These are phyloP conservation scores for Mikania micrantha DNA, from an alignment of 129 eudicot species.

Conservation along the genomic window DNA sequence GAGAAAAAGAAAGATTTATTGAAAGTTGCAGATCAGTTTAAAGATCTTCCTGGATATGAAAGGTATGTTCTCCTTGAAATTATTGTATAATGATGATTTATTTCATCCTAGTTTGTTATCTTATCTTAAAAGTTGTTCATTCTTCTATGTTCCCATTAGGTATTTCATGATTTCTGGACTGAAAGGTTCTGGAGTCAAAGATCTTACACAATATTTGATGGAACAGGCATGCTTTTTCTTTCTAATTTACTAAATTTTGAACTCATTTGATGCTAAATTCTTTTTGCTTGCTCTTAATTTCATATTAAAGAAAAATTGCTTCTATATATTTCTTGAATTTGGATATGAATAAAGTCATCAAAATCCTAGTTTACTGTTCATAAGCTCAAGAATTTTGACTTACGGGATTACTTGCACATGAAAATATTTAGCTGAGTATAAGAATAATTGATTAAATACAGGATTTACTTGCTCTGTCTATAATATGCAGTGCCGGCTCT, in stretches of 20 bases:
- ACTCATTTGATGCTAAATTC: not conserved
- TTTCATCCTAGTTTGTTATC: not conserved
- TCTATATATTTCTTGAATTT: not conserved
- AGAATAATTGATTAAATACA: not conserved
- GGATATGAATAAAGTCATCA: not conserved
- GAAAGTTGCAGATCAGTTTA: slow-evolving; percentile 62
- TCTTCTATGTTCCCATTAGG: slow-evolving; percentile 30
- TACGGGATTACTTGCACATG: not conserved
- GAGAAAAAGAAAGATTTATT: slow-evolving; percentile 76
- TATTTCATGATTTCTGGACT: slow-evolving; percentile 85
- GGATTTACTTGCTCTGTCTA: not conserved
- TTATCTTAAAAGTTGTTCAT: not conserved
- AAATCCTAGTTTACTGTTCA: not conserved
- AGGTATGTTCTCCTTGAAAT: slow-evolving; percentile 23
- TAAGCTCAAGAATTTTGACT: not conserved
- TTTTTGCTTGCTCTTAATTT: not conserved
- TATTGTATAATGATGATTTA: not conserved
- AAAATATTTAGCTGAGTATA: not conserved
- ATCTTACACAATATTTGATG: slow-evolving; percentile 58
- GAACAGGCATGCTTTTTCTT: slow-evolving; percentile 57
- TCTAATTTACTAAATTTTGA: not conserved
- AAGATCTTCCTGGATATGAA: slow-evolving; percentile 83
- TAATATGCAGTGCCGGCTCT: too few relatives aligned
- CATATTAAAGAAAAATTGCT: not conserved
- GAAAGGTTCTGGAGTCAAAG: slow-evolving; percentile 90